A percentile compares a stretch with the other conserved stretches of the same genome.
Evolutionary conservation across 768 basidiomycete species (phyloP).

Genomic region (Tremella yokohamensis): DNA sequence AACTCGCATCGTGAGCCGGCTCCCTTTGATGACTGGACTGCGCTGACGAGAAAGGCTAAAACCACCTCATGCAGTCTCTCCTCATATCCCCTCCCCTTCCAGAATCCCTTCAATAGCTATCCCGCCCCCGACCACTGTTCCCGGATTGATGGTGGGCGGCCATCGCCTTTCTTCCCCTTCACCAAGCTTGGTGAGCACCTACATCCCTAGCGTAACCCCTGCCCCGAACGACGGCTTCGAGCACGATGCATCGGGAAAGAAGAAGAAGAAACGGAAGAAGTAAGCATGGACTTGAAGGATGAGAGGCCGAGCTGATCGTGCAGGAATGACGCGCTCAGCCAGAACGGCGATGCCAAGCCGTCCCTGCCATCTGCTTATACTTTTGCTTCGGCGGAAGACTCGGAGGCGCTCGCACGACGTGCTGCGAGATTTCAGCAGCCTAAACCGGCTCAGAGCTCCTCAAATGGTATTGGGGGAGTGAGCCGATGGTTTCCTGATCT

Average conservation of each 20-base stretch:
- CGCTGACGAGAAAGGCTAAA: slow-evolving; percentile 52
- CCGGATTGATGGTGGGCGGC: slow-evolving; percentile 34
- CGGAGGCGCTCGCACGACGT: slow-evolving; percentile 55
- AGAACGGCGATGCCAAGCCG: slow-evolving; percentile 14
- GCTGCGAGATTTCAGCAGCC: slow-evolving; percentile 71
- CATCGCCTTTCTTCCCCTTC: slow-evolving; percentile 21
- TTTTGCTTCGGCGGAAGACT: slow-evolving; percentile 39
- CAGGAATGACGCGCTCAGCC: slow-evolving; percentile 17
- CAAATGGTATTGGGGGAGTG: slow-evolving; percentile 57
- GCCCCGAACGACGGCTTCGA: too few relatives aligned
- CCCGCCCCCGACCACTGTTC: slow-evolving; percentile 1
- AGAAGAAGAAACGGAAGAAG: slow-evolving; percentile 45
- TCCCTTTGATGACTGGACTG: slow-evolving; percentile 44
- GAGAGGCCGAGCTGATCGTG: not conserved
- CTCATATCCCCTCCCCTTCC: slow-evolving; percentile 25
- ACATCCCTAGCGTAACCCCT: too few relatives aligned
- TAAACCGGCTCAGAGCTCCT: slow-evolving; percentile 11
- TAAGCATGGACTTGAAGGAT: slow-evolving; percentile 7
- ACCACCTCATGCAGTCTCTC: slow-evolving; percentile 31
- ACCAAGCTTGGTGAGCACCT: too few relatives aligned
- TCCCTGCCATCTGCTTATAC: slow-evolving; percentile 36
- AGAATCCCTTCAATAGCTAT: not conserved
- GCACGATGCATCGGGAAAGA: slow-evolving; percentile 10
- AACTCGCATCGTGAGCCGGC: slow-evolving; percentile 70
- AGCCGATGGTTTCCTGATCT: slow-evolving; percentile 23